Base-by-base conservation (phyloP, 768 basidiomycete genomes). In the Saitozyma sp. region DNA sequence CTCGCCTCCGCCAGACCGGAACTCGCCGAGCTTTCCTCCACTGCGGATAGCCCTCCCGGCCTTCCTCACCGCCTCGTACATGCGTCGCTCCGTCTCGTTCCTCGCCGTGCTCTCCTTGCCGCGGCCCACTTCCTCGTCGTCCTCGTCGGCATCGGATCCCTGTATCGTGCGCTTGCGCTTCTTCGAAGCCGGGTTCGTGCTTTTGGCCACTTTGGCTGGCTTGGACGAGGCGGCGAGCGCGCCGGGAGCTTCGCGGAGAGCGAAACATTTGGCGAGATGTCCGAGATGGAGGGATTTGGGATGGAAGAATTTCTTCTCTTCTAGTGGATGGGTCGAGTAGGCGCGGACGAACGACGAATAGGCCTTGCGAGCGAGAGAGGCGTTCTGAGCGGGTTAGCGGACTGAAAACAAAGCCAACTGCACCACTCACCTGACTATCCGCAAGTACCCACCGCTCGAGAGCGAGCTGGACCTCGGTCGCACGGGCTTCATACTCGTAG, bases 261-360 rank as follows among this genome's bases (percentile, higher is more conserved):
- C 74, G 68, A 78, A 76, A 39, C 77, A 64, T 70, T 78, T 79
- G 65, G 81, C 70, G 38, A 79, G 80, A 82, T 99, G 96, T 1
- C 96, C 96, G 50, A 96, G 84, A 75, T 99, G 96, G 9, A 98
- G 84, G 75, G 95, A 86, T 14, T 89, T 89, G 62, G 97, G 87
- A 79, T 98, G 94, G 83, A 99, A 99, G 56, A 98, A 91, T 67
- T 92, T 88, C 74, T 98, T 99, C 79, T 98, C 96, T 63, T 88
- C 87, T 14, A 89, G 85, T 0, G 96, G 94, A 80, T 99, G 96
- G 0, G 96, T 99, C 39, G 96, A 89, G 79, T 98, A 99, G 0
- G 96, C 96, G 58, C 95, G 86, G 82, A 97, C 87, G 78, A 95
- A 92, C 0, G 95, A 96, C 42, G 86, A 83, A 81, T 89, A 99